Conservation (phyloP, 129 eudicot genomes). For the Flaveria sonorensis region DNA sequence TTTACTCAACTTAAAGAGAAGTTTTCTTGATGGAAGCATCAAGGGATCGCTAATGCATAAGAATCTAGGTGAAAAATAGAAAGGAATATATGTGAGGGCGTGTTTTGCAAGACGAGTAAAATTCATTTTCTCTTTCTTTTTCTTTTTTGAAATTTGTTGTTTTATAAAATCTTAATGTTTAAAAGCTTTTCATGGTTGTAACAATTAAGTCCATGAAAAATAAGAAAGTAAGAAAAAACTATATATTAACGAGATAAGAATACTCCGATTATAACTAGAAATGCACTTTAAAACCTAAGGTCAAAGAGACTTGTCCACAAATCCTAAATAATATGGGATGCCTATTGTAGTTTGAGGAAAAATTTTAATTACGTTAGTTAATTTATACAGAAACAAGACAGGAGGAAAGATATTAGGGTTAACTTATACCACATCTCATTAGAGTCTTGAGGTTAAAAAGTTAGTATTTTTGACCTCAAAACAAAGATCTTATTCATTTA, state of each 20-base stretch:
- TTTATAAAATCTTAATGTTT: neutral
- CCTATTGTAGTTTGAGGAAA: neutral
- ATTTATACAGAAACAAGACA: neutral
- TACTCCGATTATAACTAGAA: neutral
- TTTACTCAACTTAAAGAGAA: neutral
- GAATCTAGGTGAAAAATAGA: neutral
- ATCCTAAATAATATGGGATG: neutral
- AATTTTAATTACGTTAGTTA: neutral
- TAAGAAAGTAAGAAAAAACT: neutral
- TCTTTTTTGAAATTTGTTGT: neutral
- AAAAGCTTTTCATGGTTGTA: neutral
- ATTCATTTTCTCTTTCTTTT: neutral
- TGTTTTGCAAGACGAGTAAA: neutral
- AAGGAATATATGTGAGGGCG: slow-evolving; percentile 9
- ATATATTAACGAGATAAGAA: neutral
- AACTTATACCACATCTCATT: neutral
- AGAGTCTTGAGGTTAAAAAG: neutral
- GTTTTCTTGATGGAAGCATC: neutral
- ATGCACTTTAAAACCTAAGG: neutral
- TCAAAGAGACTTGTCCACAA: no score
- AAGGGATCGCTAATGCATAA: slow-evolving; percentile 11
- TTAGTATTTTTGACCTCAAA: neutral
- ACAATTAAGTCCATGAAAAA: neutral
- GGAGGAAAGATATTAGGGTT: neutral
- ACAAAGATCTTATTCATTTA: neutral